Evolutionary conservation across 83 land plant genomes (phyloP), one percentile per base, ranked within the genome.

Genomic region (Picea abies): DNA sequence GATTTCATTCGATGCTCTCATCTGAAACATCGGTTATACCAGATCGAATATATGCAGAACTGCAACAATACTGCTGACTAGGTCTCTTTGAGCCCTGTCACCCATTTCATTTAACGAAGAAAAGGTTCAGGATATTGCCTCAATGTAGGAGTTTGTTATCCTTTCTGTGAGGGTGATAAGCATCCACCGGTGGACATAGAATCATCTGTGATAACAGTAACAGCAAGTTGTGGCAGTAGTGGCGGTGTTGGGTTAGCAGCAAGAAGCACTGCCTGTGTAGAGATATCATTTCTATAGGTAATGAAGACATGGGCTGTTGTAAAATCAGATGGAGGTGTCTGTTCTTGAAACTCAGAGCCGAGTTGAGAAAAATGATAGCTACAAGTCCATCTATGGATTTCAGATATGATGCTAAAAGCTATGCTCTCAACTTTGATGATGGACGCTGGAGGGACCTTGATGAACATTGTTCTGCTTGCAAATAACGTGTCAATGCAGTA

Each of bases 381-480:
- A n/a, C 25, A 17, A 63, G 71, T 58, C 68, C 68, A 16, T 29
- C 61, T 23, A 44, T n/a, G 20, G 29, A 23, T 9, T 81, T 81
- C 26, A 67, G 68, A 4, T 81, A 81, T 70, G 82, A 81, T 65
- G 75, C 82, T 19, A 4, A 39, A 1, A 81, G 82, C 82, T 81
- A 81, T 70, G 68, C 82, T 12, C n/a, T 81, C 56, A 81, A 81
- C 76, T 81, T 81, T 41, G 82, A 81, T 66, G 76, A 81, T 65
- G 82, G 82, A 16, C 65, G 82, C 47, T 80, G 82, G 75, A 58
- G 39, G 29, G 41, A 65, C 15, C 65, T 16, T 17, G 75, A 68
- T 71, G 58, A 52, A 11, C 58, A 11, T 52, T 52, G 58, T 52
- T 3, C 3, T 9, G 11, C 56, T 10, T 49, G 56, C 11, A 44